Evolutionary conservation across 2,329 filamentous ascomycete species (phyloP).

Genomic region (Xylaria polymorpha): DNA sequence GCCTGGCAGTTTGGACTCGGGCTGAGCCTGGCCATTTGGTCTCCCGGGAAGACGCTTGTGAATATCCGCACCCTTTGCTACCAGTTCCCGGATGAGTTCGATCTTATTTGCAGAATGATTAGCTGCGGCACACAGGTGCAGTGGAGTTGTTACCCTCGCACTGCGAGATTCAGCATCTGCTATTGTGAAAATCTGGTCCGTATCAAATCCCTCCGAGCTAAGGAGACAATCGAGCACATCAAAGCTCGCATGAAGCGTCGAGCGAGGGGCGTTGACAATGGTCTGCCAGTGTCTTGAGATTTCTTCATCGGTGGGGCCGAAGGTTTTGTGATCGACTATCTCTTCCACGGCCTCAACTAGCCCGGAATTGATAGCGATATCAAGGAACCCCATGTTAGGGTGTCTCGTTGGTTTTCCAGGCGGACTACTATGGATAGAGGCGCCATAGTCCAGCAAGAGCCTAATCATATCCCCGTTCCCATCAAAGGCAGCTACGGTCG

Average conservation of each 20-base stretch:
- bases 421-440: constrained; percentile 33
- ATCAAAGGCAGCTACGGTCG: constrained; percentile 15
- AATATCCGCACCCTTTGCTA: constrained; percentile 22
- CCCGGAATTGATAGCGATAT: constrained; percentile 31
- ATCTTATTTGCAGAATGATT: neutral
- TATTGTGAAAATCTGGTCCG: constrained; percentile 7
- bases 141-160: constrained; percentile 9
- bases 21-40: neutral
- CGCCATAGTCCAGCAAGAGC: constrained; percentile 39
- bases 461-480: constrained; percentile 18
- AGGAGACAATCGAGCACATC: constrained; percentile 24
- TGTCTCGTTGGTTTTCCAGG: neutral
- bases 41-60: constrained; percentile 28
- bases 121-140: constrained; percentile 12
- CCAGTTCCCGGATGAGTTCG: neutral
- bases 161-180: neutral
- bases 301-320: constrained; percentile 33
- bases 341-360: neutral
- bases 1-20: neutral
- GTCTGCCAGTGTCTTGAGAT: constrained; percentile 31
- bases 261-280: neutral
- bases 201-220: neutral
- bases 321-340: constrained; percentile 31
- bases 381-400: constrained; percentile 27
- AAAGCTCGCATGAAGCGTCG: neutral